phyloP scores from a whole-genome alignment of 345 rosid species.

The Syzygium jambos region DNA sequence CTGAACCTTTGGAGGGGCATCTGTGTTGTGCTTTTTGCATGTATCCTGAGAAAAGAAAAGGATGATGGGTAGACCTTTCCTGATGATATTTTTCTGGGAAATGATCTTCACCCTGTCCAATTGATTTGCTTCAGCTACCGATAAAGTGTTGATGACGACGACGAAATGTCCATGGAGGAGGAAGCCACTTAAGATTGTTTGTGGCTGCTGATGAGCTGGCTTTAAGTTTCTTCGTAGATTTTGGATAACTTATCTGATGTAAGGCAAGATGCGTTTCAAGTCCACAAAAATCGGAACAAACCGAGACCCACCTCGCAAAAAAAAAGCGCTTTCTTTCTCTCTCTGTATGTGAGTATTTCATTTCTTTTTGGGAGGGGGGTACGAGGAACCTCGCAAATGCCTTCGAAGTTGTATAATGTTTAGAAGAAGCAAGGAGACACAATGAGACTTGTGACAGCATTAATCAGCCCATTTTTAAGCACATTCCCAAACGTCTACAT shows the following conservation, averaged over 20 bases:
- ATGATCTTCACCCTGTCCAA: neutral
- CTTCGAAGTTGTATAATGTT: neutral
- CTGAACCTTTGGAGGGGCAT: neutral
- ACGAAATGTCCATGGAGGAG: neutral
- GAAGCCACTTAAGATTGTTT: neutral
- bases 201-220: neutral
- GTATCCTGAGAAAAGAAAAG: neutral
- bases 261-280: neutral
- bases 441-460: neutral
- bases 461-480: neutral
- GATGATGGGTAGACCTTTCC: neutral
- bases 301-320: neutral
- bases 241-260: neutral
- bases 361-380: neutral
- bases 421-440: neutral
- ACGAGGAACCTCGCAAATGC: neutral
- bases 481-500: neutral
- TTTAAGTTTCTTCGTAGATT: neutral
- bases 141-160: neutral
- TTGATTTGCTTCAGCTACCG: neutral
- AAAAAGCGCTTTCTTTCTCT: neutral
- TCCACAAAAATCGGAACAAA: neutral
- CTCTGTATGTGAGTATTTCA: neutral
- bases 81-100: neutral
- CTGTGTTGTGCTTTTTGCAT: neutral